These are phyloP conservation scores for Lasiosphaeria miniovina DNA, from an alignment of 495 filamentous ascomycete species.

Conservation along the genomic window DNA sequence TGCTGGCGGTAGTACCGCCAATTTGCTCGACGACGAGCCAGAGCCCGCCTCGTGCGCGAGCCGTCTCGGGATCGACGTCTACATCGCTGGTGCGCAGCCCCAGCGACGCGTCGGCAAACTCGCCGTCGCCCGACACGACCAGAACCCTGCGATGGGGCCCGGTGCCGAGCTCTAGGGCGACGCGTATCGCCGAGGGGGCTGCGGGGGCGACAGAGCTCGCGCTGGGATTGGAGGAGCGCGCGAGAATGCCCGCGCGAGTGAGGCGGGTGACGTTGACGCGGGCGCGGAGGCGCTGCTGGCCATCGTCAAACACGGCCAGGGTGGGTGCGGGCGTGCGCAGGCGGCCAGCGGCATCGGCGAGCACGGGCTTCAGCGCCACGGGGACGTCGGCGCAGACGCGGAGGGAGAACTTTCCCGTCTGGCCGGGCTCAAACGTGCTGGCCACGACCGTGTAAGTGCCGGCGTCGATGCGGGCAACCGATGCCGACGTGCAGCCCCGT, in stretches of 20 bases:
- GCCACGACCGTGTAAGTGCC: conserved; percentile 84
- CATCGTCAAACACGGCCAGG: conserved; percentile 47
- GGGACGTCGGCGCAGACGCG: conserved; percentile 60
- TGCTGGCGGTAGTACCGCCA: conserved; percentile 33
- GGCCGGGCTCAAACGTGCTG: conserved; percentile 80
- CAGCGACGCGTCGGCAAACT: conserved; percentile 63
- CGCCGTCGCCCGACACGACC: conserved; percentile 55
- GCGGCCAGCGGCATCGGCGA: conserved; percentile 65
- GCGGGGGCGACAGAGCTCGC: conserved; percentile 13
- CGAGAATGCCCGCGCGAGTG: conserved; percentile 56
- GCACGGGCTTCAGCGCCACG: conserved; percentile 53
- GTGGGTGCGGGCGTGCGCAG: conserved; percentile 52
- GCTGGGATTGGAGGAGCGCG: conserved; percentile 5
- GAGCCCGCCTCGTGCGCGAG: conserved; percentile 49
- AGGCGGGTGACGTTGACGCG: conserved; percentile 51
- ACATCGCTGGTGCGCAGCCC: conserved; percentile 70
- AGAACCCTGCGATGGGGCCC: conserved; percentile 60
- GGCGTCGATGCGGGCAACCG: conserved; percentile 51
- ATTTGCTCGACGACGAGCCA: conserved; percentile 80
- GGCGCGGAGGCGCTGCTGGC: conserved; percentile 51
- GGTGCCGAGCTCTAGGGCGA: conserved; percentile 63
- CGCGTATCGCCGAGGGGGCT: conserved; percentile 47
- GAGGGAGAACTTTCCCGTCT: conserved; percentile 71
- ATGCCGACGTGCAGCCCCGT: conserved; percentile 68
- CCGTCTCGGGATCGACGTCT: conserved; percentile 58